phyloP scores from a whole-genome alignment of 73 alveolate genomes.

The Blepharisma japonicum region DNA sequence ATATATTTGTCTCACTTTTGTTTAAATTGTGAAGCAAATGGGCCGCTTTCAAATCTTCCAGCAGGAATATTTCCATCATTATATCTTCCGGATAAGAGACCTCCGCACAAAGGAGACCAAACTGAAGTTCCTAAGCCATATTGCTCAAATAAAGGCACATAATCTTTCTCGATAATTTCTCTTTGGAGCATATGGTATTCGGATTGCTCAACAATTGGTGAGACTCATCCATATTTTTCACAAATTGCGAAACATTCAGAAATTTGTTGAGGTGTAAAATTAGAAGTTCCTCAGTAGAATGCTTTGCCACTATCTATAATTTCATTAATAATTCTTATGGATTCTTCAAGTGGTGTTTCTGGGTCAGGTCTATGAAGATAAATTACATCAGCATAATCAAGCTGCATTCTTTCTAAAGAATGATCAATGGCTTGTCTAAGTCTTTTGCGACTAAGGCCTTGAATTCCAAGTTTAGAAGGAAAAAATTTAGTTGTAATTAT shows the following conservation, averaged over 20 bases:
- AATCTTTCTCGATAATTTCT: conserved; percentile 85
- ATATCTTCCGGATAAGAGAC: conserved; percentile 94
- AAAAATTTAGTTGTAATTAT: conserved; percentile 80
- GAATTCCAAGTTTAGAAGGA: conserved; percentile 56
- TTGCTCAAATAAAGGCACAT: conserved; percentile 59
- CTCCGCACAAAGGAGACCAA: conserved; percentile 90
- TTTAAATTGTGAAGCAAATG: neutral
- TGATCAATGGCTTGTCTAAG: conserved; percentile 78
- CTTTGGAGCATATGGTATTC: conserved; percentile 84
- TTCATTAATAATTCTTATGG: conserved; percentile 84
- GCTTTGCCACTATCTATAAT: conserved; percentile 84
- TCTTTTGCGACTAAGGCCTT: conserved; percentile 80
- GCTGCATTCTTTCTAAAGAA: conserved; percentile 73
- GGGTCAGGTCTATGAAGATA: conserved; percentile 90
- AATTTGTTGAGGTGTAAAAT: conserved; percentile 86
- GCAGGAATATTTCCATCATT: conserved; percentile 83
- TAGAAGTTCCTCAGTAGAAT: conserved; percentile 99
- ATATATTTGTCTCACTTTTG: neutral
- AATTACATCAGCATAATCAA: conserved; percentile 85
- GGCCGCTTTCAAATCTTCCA: conserved; percentile 55
- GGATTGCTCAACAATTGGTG: conserved; percentile 93
- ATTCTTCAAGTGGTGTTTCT: conserved; percentile 89
- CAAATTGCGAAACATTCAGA: conserved; percentile 75
- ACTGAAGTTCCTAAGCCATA: conserved; percentile 84
- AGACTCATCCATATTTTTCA: conserved; percentile 57